Base-by-base conservation (phyloP, 148 eudicot genomes). In the Nepenthes mirabilis region DNA sequence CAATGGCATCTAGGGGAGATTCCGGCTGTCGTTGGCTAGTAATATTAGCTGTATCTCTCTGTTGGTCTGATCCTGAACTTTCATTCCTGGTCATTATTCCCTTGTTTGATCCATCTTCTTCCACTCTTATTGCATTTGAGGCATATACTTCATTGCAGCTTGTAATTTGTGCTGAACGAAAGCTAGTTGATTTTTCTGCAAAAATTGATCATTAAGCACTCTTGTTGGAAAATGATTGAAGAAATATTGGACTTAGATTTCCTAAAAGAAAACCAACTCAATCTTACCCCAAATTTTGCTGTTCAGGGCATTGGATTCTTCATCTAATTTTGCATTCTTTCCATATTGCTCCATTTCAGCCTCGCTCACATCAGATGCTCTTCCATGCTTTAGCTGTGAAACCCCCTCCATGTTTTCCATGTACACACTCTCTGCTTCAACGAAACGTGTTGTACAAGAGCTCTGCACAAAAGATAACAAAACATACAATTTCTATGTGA, bases 1-100 rank as follows among this genome's bases (percentile, higher is more conserved):
- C 81, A 34, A 71, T 69, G 63, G 76, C 83, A 65, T 53, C 67
- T 51, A 11, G 60, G 40, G 72, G 48, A 55, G 71, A 72, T 57
- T 65, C 66, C 13, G 60, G 48, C 43, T 36, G 37, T 60, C 62
- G 65, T 36, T 40, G 58, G 36, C 45, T 58, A 53, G 49, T 40
- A 64, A 23, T 23, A 23, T 23, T 23, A 23, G 67, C 58, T 40
- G 58, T 37, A 66, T 52, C 47, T 14, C 56, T 14, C 12, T 60
- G 53, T 23, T 48, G 55, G 59, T 52, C 73, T 47, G 65, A 66
- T 54, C 55, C 73, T 10, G 3, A 11, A 43, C 53, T 57, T 40
- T 70, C 74, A 73, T 57, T 70, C 63, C 57, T 64, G 13, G 70
- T 63, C 64, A 66, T 63, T 57, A 57, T 52, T 51, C 60, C 71